Base-by-base conservation (phyloP, 2,329 filamentous ascomycete species). In the Zasmidium citrigriseum region DNA sequence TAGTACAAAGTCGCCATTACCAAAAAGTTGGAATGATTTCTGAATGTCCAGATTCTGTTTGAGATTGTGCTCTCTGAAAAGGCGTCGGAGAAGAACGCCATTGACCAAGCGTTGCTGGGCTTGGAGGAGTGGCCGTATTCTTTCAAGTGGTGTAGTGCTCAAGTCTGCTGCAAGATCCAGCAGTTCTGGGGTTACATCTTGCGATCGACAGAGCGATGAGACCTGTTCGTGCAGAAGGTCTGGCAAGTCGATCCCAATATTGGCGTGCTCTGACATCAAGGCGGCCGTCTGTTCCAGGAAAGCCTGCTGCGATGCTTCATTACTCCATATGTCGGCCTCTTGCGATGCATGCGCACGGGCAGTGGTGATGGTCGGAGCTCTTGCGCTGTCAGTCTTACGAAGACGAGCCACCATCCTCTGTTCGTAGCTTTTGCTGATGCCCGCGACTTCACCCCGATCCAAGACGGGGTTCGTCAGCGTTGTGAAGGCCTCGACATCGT, bases 1-100 rank as follows among this genome's bases (percentile, higher is more conserved):
- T 52, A 88, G 89, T 53, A 89, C 87, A 72, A 97, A 97, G 16
- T 90, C 81, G 4, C 92, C 92, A 67, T 95, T 92, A 1, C 91
- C 89, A 5, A 98, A 80, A 1, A 98, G 82, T 53, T 96, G 90
- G 64, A 95, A 97, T 46, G 88, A 84, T 59, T 85, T 86, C 68
- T 96, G 91, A 1, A 96, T 70, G 3, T 81, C 80, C 0, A 98
- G 77, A 69, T 98, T 92, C 1, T 83, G 78, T 16, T 85, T 83
- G 3, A 99, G 75, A 10, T 85, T 79, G 69, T 96, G 90, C 4
- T 86, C 81, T 18, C 83, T 83, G 71, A 97, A 96, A 20, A 98
- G 83, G 9, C 96, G 78, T 18, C 85, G 81, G 66, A 96, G 83
- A 57, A 89, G 90, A 53, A 90, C 88, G 25, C 85, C 85, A 64